phyloP scores from a whole-genome alignment of 305 asterid genomes.

The Solanum aculeatissimum region DNA sequence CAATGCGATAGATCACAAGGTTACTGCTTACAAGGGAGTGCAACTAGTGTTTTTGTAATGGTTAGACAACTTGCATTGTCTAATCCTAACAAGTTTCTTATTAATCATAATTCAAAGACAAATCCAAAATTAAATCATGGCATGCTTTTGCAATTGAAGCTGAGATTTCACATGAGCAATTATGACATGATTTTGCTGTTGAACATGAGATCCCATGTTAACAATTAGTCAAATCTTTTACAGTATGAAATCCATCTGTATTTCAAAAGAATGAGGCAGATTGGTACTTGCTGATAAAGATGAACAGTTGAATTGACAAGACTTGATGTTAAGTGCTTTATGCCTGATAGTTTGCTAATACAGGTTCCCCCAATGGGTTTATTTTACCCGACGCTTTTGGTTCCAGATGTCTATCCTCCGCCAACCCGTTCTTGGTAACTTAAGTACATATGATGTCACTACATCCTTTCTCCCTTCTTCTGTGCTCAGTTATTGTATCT shows the following conservation, averaged over 20 bases:
- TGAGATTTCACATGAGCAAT: neutral
- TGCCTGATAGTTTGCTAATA: conserved; percentile 13
- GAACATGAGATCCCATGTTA: neutral
- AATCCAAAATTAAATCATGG: neutral
- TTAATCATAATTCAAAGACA: neutral
- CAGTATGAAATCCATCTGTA: neutral
- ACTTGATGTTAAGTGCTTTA: neutral
- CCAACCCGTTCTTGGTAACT: conserved; percentile 82
- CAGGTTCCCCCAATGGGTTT: conserved; percentile 99
- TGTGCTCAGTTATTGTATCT: neutral
- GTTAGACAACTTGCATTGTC: neutral
- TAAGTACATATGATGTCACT: conserved; percentile 1
- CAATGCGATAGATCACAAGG: neutral
- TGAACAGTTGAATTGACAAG: neutral
- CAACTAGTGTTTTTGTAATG: neutral
- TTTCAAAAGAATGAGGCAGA: neutral
- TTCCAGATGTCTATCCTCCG: conserved; percentile 92
- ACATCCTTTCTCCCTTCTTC: conserved; percentile 2
- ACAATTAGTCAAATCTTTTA: neutral
- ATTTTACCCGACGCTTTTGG: conserved; percentile 86
- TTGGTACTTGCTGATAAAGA: neutral
- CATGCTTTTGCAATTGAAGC: neutral
- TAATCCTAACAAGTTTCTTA: neutral
- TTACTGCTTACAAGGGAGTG: neutral
- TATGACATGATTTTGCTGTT: neutral